Conservation (phyloP, 805 yeast species). For the Candida sphagnicola region DNA sequence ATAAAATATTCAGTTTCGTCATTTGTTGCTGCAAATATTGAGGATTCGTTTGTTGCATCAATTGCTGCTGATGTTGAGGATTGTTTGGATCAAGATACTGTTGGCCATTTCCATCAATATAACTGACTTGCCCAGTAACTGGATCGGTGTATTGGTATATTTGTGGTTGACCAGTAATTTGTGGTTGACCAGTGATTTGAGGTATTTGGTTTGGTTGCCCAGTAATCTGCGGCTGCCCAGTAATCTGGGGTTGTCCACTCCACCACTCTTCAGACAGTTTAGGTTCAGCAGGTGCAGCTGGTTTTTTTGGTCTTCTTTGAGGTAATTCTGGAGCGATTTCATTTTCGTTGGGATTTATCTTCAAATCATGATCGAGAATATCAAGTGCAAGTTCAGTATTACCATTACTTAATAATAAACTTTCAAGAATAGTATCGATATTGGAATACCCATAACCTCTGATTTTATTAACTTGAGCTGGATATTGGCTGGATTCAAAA, state of each 20-base stretch:
- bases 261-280: conserved; percentile 11
- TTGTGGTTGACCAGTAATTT: conserved; percentile 30
- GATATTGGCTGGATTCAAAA: conserved; percentile 49
- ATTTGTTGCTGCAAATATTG: conserved; percentile 33
- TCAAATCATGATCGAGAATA: conserved; percentile 43
- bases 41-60: conserved; percentile 31
- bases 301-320: conserved; percentile 24
- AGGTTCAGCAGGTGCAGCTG: conserved; percentile 7
- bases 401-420: conserved; percentile 57
- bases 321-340: conserved; percentile 50
- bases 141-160: conserved; percentile 72
- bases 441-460: conserved; percentile 53
- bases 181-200: conserved; percentile 3
- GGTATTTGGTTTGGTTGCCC: background rate
- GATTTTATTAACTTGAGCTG: conserved; percentile 43
- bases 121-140: conserved; percentile 60
- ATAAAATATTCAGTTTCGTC: conserved; percentile 35
- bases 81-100: conserved; percentile 50
- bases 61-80: conserved; percentile 41
- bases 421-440: conserved; percentile 58
- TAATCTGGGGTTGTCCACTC: conserved; percentile 7
- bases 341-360: conserved; percentile 29
- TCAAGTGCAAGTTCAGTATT: conserved; percentile 56
- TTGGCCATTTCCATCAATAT: conserved; percentile 66
- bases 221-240: conserved; percentile 1